Percentiles rank a stretch among this genome's conserved stretches.
phyloP scores from a whole-genome alignment of 108 stramenopile species.

The Cyclotella atomus region DNA sequence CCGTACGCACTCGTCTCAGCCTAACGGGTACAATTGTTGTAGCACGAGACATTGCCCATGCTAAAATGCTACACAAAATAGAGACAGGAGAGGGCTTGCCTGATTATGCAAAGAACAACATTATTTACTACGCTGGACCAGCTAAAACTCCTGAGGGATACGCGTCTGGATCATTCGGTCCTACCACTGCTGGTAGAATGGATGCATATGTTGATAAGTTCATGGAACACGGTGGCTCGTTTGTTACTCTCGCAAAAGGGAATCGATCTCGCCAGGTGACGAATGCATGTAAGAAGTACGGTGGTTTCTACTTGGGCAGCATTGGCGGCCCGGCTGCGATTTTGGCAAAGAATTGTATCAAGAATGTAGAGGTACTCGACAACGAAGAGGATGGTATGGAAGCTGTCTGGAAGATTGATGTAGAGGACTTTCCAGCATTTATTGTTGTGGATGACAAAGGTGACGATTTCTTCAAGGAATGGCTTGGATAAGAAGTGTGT shows the following conservation, averaged over 20 bases:
- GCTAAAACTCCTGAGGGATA: conserved; percentile 97
- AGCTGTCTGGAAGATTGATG: conserved; percentile 98
- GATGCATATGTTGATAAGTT: conserved; percentile 95
- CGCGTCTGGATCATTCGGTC: conserved; percentile 94
- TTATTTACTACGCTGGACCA: conserved; percentile 97
- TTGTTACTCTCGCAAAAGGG: conserved; percentile 95
- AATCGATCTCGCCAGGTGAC: conserved; percentile 93
- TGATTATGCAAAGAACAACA: conserved; percentile 94
- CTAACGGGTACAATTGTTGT: conserved; percentile 95
- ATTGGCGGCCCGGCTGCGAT: conserved; percentile 98
- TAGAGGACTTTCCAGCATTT: conserved; percentile 96
- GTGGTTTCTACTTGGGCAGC: conserved; percentile 96
- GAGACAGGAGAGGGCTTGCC: conserved; percentile 94
- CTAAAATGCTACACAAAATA: conserved; percentile 91
- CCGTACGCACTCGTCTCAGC: conserved; percentile 85
- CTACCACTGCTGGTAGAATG: conserved; percentile 98
- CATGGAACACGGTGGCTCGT: conserved; percentile 91
- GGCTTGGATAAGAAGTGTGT: conserved; percentile 84
- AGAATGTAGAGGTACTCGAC: conserved; percentile 93
- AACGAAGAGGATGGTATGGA: conserved; percentile 99
- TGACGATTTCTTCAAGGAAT: conserved; percentile 94
- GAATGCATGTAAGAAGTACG: conserved; percentile 94
- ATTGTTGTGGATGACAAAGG: conserved; percentile 98
- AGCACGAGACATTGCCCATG: conserved; percentile 97
- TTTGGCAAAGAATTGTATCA: conserved; percentile 95